A percentile compares a stretch with the other conserved stretches of the same genome.
phyloP scores from a whole-genome alignment of 495 filamentous ascomycete genomes.

The Hyaloscypha bicolor region DNA sequence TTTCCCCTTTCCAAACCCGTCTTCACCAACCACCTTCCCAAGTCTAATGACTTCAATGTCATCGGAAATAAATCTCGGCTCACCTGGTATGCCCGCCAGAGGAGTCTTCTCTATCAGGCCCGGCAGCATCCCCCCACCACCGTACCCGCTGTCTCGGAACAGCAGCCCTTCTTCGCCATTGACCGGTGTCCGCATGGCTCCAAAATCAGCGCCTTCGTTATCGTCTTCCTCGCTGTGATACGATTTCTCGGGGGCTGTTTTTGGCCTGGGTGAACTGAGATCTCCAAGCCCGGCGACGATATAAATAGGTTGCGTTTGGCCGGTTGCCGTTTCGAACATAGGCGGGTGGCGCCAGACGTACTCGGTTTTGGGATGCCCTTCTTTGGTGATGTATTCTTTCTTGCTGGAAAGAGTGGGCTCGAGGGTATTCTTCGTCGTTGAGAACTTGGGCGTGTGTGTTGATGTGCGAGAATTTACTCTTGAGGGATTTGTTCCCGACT shows the following conservation, averaged over 20 bases:
- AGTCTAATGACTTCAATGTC: background rate
- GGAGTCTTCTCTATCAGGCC: constrained; percentile 12
- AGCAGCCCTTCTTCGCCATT: constrained; percentile 12
- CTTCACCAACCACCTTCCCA: background rate
- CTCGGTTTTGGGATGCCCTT: constrained; percentile 26
- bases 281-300: constrained; percentile 18
- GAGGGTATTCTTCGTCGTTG: background rate
- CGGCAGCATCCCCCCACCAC: constrained; percentile 17
- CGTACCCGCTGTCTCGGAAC: constrained; percentile 24
- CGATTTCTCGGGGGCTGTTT: background rate
- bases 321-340: constrained; percentile 20
- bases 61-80: background rate
- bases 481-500: background rate
- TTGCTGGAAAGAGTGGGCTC: constrained; percentile 28
- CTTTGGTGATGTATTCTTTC: constrained; percentile 26
- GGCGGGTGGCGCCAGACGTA: constrained; percentile 31
- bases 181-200: background rate
- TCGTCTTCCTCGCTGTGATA: constrained; percentile 6
- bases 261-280: background rate
- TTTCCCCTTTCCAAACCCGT: background rate
- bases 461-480: constrained; percentile 9
- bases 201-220: constrained; percentile 1
- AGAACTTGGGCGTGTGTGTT: background rate
- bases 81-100: background rate
- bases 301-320: constrained; percentile 11